A percentile compares a stretch with the other conserved stretches of the same genome.
phyloP scores from a whole-genome alignment of 345 rosid genomes.

The Corymbia maculata region DNA sequence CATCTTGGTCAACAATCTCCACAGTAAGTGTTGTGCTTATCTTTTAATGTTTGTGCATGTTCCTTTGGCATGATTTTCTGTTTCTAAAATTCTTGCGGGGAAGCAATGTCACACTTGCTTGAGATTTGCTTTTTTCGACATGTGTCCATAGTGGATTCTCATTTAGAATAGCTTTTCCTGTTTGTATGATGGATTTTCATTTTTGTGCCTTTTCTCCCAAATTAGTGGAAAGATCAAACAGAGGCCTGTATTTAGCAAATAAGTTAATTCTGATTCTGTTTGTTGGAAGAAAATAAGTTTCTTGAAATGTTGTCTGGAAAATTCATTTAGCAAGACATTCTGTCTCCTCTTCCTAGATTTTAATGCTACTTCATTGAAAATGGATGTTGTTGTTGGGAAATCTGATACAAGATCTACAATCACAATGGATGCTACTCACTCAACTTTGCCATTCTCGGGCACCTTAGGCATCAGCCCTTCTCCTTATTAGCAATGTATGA shows the following conservation, averaged over 20 bases:
- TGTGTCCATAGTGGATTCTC: background rate
- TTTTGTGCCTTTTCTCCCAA: background rate
- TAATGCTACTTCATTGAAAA: background rate
- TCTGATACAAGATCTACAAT: background rate
- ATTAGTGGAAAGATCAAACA: background rate
- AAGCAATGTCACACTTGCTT: background rate
- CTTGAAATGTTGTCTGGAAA: background rate
- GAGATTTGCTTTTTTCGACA: background rate
- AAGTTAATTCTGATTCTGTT: background rate
- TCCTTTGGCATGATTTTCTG: background rate
- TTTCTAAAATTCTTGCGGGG: background rate
- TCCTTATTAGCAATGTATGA: background rate
- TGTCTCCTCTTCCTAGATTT: background rate
- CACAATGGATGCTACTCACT: background rate
- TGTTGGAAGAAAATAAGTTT: background rate
- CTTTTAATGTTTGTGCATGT: background rate
- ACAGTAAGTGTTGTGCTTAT: slow-evolving; percentile 47
- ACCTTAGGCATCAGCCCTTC: background rate
- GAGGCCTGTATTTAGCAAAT: background rate
- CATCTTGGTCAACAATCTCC: slow-evolving; percentile 87
- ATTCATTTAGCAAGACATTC: background rate
- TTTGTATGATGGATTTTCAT: background rate
- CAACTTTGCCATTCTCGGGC: background rate
- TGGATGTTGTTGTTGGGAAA: background rate
- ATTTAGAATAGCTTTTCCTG: background rate